These are phyloP conservation scores for Chenopodium suecicum DNA, from an alignment of 148 eudicot genomes.

Conservation along the genomic window DNA sequence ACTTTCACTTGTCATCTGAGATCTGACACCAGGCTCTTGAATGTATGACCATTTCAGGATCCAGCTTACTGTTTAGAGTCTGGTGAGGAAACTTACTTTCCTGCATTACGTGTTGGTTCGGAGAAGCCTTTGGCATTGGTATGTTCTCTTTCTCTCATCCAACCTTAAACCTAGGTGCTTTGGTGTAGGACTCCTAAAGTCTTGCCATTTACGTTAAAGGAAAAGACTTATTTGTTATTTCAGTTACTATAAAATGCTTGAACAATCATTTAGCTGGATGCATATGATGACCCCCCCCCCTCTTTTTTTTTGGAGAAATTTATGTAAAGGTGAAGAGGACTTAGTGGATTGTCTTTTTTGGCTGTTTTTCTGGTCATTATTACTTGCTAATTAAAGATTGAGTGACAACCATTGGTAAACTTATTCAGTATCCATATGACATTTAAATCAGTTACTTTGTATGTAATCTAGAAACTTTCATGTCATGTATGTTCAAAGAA, in stretches of 20 bases:
- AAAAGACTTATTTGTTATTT: background rate
- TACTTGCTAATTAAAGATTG: background rate
- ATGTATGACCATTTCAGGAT: conserved; percentile 27
- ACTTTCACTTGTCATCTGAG: background rate
- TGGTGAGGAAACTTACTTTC: conserved; percentile 46
- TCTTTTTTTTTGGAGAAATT: background rate
- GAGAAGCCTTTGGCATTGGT: conserved; percentile 39
- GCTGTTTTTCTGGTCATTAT: background rate
- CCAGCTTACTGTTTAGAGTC: conserved; percentile 30
- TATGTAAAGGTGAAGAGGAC: background rate
- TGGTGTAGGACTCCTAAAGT: background rate
- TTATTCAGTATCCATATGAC: background rate
- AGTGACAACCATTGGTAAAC: background rate
- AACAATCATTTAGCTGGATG: background rate
- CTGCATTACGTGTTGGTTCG: conserved; percentile 39
- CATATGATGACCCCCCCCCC: background rate
- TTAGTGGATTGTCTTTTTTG: background rate
- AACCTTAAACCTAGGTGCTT: background rate
- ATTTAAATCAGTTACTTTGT: background rate
- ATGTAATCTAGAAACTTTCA: background rate
- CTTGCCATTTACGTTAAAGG: background rate
- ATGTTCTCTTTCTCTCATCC: conserved; percentile 6
- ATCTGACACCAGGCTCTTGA: conserved; percentile 2
- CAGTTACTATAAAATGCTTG: background rate
- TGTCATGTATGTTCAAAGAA: conserved; percentile 1